Evolutionary conservation across 441 rosid species (phyloP).

Genomic region (Brassica hybrid): DNA sequence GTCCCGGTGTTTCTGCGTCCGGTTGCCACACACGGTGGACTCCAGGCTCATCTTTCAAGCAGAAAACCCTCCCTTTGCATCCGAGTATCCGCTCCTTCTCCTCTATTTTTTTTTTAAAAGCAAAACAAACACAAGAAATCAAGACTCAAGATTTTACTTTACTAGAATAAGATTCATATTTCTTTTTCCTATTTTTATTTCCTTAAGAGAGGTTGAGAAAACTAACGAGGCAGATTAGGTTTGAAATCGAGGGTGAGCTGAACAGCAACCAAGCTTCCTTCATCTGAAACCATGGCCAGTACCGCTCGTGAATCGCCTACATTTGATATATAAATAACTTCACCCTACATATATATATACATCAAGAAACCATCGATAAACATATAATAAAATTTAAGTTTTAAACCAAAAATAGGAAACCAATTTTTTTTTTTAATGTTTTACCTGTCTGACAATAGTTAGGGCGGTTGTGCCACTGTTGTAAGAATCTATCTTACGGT

Average conservation of each 20-base stretch:
- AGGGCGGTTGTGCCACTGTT: conserved; percentile 90
- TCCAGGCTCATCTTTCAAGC: conserved; percentile 82
- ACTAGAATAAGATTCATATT: neutral
- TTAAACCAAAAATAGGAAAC: conserved; percentile 23
- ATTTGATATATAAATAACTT: conserved; percentile 66
- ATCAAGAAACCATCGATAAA: conserved; percentile 15
- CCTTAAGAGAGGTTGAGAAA: conserved; percentile 8
- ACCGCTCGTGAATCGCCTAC: conserved; percentile 97
- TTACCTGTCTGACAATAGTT: conserved; percentile 87
- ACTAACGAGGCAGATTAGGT: conserved; percentile 89
- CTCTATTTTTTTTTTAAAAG: conserved; percentile 59
- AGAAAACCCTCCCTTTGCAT: conserved; percentile 80
- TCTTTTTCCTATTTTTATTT: neutral
- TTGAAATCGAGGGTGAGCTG: conserved; percentile 93
- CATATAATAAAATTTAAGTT: neutral
- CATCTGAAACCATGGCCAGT: conserved; percentile 73
- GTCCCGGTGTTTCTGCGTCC: conserved; percentile 74
- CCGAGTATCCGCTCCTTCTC: conserved; percentile 78
- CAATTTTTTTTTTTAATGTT: conserved; percentile 35
- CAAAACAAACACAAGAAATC: conserved; percentile 18
- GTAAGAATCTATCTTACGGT: conserved; percentile 74
- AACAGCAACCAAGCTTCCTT: conserved; percentile 72
- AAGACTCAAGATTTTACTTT: conserved; percentile 13
- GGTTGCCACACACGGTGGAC: conserved; percentile 95
- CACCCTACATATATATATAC: conserved; percentile 56